Evolutionary conservation across 2,329 filamentous ascomycete genomes (phyloP).

Genomic region (Chaetomium strumarium): DNA sequence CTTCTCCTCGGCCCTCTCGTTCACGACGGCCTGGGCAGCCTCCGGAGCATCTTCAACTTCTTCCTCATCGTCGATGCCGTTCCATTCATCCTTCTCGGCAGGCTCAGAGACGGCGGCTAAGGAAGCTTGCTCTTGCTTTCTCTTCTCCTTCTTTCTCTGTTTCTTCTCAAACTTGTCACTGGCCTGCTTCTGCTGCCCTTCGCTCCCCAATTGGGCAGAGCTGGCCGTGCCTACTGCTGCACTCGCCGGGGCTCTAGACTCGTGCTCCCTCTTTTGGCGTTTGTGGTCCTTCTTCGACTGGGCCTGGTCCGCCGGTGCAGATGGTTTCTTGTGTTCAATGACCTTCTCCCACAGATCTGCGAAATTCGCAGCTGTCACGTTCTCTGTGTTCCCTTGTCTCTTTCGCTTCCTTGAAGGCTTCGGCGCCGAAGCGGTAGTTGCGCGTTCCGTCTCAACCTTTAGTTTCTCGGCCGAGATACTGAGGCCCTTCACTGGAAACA

Average conservation of each 20-base stretch:
- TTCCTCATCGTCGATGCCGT: slow-evolving; percentile 22
- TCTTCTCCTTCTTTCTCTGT: slow-evolving; percentile 30
- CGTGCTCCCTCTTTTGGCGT: slow-evolving; percentile 16
- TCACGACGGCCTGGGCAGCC: slow-evolving; percentile 13
- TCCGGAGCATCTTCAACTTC: slow-evolving; percentile 16
- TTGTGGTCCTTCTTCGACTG: slow-evolving; percentile 19
- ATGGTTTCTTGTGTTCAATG: slow-evolving; percentile 52
- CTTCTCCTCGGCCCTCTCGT: slow-evolving; percentile 17
- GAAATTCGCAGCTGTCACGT: slow-evolving; percentile 64
- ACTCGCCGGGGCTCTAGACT: not conserved
- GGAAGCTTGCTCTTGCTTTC: slow-evolving; percentile 21
- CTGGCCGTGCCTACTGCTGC: not conserved
- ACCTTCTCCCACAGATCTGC: slow-evolving; percentile 73
- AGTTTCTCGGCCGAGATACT: slow-evolving; percentile 67
- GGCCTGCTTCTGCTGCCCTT: slow-evolving; percentile 1
- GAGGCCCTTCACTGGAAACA: slow-evolving; percentile 96
- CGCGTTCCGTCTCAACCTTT: slow-evolving; percentile 56
- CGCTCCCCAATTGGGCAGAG: not conserved
- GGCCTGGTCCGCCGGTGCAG: slow-evolving; percentile 12
- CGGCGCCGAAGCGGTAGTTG: slow-evolving; percentile 19
- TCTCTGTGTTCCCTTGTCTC: slow-evolving; percentile 34
- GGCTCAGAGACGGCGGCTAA: not conserved
- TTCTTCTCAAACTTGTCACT: slow-evolving; percentile 22
- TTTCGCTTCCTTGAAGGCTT: slow-evolving; percentile 50
- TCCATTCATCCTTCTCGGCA: slow-evolving; percentile 21